Evolutionary conservation across 768 basidiomycete genomes (phyloP).

Genomic region (Calocera cornea): DNA sequence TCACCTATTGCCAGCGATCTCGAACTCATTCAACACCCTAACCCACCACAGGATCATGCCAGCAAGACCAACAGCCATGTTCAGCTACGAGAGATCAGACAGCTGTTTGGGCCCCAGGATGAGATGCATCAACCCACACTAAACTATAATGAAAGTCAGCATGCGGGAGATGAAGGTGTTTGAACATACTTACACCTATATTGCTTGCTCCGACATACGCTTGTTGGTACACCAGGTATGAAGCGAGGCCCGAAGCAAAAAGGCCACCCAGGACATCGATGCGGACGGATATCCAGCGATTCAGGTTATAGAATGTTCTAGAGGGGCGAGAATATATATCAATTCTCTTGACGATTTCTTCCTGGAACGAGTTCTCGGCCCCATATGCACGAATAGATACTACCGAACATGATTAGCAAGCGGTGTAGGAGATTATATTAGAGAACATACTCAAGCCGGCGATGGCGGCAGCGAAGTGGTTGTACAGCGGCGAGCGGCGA

Average conservation of each 20-base stretch:
- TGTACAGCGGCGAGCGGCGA: slow-evolving; percentile 27
- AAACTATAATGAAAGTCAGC: neutral
- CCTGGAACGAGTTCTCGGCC: slow-evolving; percentile 22
- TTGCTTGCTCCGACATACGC: slow-evolving; percentile 18
- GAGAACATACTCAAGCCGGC: slow-evolving; percentile 17
- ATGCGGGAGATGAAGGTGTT: neutral
- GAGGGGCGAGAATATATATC: slow-evolving; percentile 39
- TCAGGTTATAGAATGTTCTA: slow-evolving; percentile 39
- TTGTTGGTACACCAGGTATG: slow-evolving; percentile 24
- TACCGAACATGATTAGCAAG: neutral
- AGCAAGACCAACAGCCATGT: neutral
- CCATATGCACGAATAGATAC: slow-evolving; percentile 29
- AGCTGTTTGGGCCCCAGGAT: neutral
- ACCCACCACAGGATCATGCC: slow-evolving; percentile 24
- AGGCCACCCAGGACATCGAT: slow-evolving; percentile 26
- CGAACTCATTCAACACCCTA: slow-evolving; percentile 32
- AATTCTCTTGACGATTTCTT: slow-evolving; percentile 32
- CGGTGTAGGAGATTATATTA: slow-evolving; percentile 1
- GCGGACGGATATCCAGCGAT: slow-evolving; percentile 27
- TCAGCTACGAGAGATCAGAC: neutral
- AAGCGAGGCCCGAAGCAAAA: slow-evolving; percentile 23
- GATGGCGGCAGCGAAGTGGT: slow-evolving; percentile 26
- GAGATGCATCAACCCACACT: neutral
- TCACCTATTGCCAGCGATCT: slow-evolving; percentile 32
- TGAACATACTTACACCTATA: slow-evolving; percentile 16